These are phyloP conservation scores for Cyclaneusma minus DNA, from an alignment of 2,329 filamentous ascomycete genomes.

Conservation along the genomic window DNA sequence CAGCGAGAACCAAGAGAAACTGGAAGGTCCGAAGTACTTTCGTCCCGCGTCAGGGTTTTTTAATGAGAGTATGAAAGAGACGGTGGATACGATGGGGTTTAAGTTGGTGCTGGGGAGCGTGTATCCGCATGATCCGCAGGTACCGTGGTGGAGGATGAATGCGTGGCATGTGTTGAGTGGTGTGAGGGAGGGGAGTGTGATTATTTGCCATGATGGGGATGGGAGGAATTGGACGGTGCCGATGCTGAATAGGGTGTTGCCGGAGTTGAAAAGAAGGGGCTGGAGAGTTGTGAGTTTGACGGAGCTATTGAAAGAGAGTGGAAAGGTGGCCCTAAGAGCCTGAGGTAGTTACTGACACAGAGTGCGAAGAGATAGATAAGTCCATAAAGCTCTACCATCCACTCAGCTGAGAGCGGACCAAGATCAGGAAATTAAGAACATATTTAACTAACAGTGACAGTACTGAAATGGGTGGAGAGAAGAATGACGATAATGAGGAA, in stretches of 20 bases:
- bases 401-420: no score
- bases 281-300: conserved; percentile 60
- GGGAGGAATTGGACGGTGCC: conserved; percentile 66
- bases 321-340: no score
- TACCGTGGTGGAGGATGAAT: conserved; percentile 53
- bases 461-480: no score
- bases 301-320: conserved; percentile 46
- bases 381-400: no score
- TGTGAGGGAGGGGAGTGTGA: conserved; percentile 59
- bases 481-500: no score
- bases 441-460: no score
- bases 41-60: conserved; percentile 79
- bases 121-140: conserved; percentile 86
- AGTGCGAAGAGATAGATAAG: no score
- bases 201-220: conserved; percentile 81
- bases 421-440: no score
- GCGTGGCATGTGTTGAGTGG: conserved; percentile 68
- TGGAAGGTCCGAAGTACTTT: conserved; percentile 61
- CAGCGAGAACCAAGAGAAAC: conserved; percentile 25
- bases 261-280: conserved; percentile 51
- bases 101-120: conserved; percentile 66
- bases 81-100: conserved; percentile 48
- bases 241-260: conserved; percentile 60
- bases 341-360: no score
- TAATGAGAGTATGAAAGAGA: conserved; percentile 48